phyloP scores from a whole-genome alignment of 768 basidiomycete species.

The Tephrocybe sp. region DNA sequence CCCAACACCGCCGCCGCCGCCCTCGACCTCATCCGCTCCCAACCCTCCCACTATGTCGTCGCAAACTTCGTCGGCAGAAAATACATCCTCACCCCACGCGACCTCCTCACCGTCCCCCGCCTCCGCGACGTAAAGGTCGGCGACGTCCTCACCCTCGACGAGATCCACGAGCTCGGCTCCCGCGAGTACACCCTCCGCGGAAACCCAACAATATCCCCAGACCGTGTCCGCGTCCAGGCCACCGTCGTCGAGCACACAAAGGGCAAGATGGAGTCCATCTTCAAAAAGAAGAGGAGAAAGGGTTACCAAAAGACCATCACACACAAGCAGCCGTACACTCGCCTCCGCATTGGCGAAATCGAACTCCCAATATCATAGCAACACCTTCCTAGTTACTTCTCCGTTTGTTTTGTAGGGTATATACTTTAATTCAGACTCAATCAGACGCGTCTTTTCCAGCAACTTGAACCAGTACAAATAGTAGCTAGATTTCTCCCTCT shows the following conservation, averaged over 20 bases:
- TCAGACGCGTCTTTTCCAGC: not conserved
- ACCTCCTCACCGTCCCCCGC: slow-evolving; percentile 91
- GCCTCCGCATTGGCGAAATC: slow-evolving; percentile 88
- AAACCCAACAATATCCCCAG: slow-evolving; percentile 64
- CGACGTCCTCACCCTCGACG: slow-evolving; percentile 76
- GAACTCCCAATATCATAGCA: slow-evolving; percentile 32
- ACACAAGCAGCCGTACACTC: slow-evolving; percentile 95
- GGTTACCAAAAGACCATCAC: slow-evolving; percentile 93
- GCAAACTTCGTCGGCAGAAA: slow-evolving; percentile 85
- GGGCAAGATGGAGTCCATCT: slow-evolving; percentile 84
- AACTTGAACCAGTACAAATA: not conserved
- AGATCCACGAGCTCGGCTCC: slow-evolving; percentile 93
- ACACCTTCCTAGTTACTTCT: not conserved
- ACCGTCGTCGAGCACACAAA: slow-evolving; percentile 99
- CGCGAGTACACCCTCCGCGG: slow-evolving; percentile 92
- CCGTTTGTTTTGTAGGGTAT: slow-evolving; percentile 10
- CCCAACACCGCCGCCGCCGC: slow-evolving; percentile 54
- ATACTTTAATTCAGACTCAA: slow-evolving; percentile 10
- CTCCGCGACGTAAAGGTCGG: slow-evolving; percentile 86
- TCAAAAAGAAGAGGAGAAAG: slow-evolving; percentile 99
- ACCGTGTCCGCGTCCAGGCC: slow-evolving; percentile 72
- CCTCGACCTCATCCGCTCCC: slow-evolving; percentile 80
- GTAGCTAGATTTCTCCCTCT: slow-evolving; percentile 77
- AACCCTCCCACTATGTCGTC: slow-evolving; percentile 90
- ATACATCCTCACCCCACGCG: slow-evolving; percentile 88